Conservation (phyloP, 2,329 filamentous ascomycete species). For the Beauveria pseudobassiana region DNA sequence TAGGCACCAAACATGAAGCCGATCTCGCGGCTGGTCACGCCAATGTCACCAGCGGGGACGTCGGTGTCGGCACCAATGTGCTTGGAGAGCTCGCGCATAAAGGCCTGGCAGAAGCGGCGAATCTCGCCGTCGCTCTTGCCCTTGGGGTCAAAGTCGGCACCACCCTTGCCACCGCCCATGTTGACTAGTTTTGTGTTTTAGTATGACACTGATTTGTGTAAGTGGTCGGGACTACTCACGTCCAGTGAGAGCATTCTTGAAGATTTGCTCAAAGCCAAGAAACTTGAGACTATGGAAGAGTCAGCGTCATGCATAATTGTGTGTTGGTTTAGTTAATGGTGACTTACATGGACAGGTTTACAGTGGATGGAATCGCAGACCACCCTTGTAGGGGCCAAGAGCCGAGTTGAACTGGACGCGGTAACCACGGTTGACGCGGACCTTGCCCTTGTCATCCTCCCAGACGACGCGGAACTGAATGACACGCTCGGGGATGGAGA, state of each 20-base stretch:
- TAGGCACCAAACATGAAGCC: conserved; percentile 94
- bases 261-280: conserved; percentile 97
- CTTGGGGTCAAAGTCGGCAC: conserved; percentile 98
- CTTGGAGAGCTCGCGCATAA: conserved; percentile 92
- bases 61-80: conserved; percentile 96
- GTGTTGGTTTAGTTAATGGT: not conserved
- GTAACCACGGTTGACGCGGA: conserved; percentile 91
- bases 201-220: conserved; percentile 11
- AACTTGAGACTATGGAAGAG: conserved; percentile 66
- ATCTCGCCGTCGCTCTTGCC: conserved; percentile 97
- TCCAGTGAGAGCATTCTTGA: conserved; percentile 98
- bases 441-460: conserved; percentile 86
- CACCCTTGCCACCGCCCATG: conserved; percentile 97
- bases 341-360: conserved; percentile 60
- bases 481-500: conserved; percentile 85
- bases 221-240: conserved; percentile 48
- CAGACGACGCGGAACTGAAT: conserved; percentile 97
- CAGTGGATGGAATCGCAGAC: conserved; percentile 85
- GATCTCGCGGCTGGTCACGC: conserved; percentile 85
- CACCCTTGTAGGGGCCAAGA: conserved; percentile 96
- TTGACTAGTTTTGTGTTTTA: conserved; percentile 26
- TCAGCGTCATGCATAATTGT: conserved; percentile 23
- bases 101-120: conserved; percentile 89
- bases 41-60: conserved; percentile 94
- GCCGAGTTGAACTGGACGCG: conserved; percentile 98